Evolutionary conservation across 768 basidiomycete species (phyloP), one percentile per base, ranked within the genome.

Genomic region (Lentinula detonsa): DNA sequence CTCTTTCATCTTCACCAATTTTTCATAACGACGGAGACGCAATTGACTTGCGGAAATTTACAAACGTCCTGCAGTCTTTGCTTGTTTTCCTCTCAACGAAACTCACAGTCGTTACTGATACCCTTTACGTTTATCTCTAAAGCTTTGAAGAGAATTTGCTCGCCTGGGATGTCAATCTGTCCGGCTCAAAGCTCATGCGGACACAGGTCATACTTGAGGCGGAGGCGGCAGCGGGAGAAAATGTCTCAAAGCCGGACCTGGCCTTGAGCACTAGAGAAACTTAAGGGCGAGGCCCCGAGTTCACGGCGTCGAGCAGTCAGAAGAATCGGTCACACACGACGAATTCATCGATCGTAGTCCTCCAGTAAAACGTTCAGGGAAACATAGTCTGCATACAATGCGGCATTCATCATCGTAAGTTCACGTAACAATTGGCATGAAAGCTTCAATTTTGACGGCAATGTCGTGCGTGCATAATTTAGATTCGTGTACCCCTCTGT

Each of bases 31-130:
- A 54, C 51, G n/a, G 39, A 56, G 37, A 35, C 45, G 45, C 45
- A 57, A 48, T 57, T 46, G 56, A 54, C 18, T 54, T 54, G 53
- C 37, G 53, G 34, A 54, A 35, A 10, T 40, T 40, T 1, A 54
- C 18, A 48, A 23, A 48, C 34, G 53, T 54, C 53, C 53, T 39
- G 34, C 53, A 54, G 53, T 54, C 53, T 54, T 54, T 54, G 40
- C 53, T 39, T 15, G 34, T 40, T 21, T 16, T 13, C 51, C 21
- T 18, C 33, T 18, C 39, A 56, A 2, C 23, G 5, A 11, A 33
- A 35, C 37, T 56, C 54, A 56, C 31, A 43, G 31, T 39, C 31
- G 40, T 37, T 40, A 56, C 40, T 28, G 16, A 57, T 45, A 18
- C 15, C 42, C 13, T 57, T 43, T 42, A 23, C 39, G 11, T n/a